Conservation (phyloP, 352 stramenopile genomes). For the Phytophthora idaei region DNA sequence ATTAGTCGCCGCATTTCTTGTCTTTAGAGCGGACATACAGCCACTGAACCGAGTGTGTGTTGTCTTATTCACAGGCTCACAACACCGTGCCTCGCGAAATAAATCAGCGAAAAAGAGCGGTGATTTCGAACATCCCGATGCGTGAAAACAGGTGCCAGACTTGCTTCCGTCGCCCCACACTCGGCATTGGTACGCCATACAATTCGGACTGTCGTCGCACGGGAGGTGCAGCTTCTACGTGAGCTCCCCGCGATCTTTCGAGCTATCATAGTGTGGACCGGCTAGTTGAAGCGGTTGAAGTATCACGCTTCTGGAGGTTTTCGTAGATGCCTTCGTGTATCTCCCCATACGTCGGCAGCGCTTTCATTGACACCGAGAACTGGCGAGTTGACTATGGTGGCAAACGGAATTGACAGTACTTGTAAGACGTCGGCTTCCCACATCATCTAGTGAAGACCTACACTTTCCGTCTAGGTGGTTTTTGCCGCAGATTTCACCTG, state of each 20-base stretch:
- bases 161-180: not conserved
- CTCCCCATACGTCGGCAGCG: slow-evolving; percentile 1
- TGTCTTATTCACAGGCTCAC: slow-evolving; percentile 25
- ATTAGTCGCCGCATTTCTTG: not conserved
- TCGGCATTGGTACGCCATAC: slow-evolving; percentile 10
- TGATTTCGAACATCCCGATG: slow-evolving; percentile 28
- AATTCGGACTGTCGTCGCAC: slow-evolving; percentile 26
- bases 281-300: slow-evolving; percentile 39
- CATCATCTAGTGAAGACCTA: slow-evolving; percentile 27
- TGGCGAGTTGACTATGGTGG: slow-evolving; percentile 27
- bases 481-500: not conserved
- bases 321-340: not conserved
- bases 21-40: slow-evolving; percentile 2
- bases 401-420: slow-evolving; percentile 28
- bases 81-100: slow-evolving; percentile 12
- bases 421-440: slow-evolving; percentile 27
- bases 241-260: slow-evolving; percentile 23
- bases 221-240: slow-evolving; percentile 7
- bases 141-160: slow-evolving; percentile 9
- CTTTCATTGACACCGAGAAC: slow-evolving; percentile 13
- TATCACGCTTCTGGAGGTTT: slow-evolving; percentile 15
- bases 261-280: slow-evolving; percentile 35
- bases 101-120: slow-evolving; percentile 21
- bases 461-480: slow-evolving; percentile 32
- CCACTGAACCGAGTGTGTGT: slow-evolving; percentile 15